A percentile compares a stretch with the other conserved stretches of the same genome.
Evolutionary conservation across 148 eudicot genomes (phyloP).

Genomic region (Talinum fruticosum): DNA sequence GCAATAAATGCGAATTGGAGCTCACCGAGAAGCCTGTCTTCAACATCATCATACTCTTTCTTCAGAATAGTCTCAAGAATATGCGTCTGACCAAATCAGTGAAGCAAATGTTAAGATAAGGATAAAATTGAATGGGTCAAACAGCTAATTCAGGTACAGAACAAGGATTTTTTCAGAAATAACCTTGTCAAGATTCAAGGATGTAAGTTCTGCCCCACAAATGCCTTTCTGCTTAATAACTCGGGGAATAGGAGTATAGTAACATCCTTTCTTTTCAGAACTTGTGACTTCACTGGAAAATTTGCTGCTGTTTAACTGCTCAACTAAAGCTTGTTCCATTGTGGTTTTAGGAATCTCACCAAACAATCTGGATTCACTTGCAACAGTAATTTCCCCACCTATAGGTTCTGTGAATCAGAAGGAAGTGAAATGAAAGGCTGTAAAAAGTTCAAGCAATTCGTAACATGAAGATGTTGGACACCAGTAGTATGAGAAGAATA

Average conservation of each 20-base stretch:
- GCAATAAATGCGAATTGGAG: conserved; percentile 88
- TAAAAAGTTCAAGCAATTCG: not conserved
- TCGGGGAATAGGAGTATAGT: conserved; percentile 76
- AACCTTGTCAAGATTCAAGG: conserved; percentile 94
- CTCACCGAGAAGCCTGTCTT: conserved; percentile 85
- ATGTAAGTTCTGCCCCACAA: conserved; percentile 67
- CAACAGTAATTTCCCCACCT: conserved; percentile 79
- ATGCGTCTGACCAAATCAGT: conserved; percentile 43
- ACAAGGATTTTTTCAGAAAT: not conserved
- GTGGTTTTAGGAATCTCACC: conserved; percentile 52
- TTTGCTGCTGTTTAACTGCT: conserved; percentile 64
- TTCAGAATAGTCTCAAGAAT: conserved; percentile 63
- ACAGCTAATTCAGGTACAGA: not conserved
- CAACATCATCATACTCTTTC: conserved; percentile 68
- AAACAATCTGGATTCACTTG: conserved; percentile 53
- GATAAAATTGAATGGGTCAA: not conserved
- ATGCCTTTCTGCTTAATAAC: conserved; percentile 80
- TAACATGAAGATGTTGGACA: not conserved
- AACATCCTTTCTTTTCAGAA: conserved; percentile 58
- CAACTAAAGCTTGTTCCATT: conserved; percentile 68
- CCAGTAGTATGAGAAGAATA: not conserved
- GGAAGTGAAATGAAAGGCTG: conserved; percentile 4
- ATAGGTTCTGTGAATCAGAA: conserved; percentile 62
- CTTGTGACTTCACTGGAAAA: conserved; percentile 38
- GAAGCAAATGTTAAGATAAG: not conserved